These are phyloP conservation scores for Fraxinus albicans DNA, from an alignment of 305 asterid genomes.

Conservation along the genomic window DNA sequence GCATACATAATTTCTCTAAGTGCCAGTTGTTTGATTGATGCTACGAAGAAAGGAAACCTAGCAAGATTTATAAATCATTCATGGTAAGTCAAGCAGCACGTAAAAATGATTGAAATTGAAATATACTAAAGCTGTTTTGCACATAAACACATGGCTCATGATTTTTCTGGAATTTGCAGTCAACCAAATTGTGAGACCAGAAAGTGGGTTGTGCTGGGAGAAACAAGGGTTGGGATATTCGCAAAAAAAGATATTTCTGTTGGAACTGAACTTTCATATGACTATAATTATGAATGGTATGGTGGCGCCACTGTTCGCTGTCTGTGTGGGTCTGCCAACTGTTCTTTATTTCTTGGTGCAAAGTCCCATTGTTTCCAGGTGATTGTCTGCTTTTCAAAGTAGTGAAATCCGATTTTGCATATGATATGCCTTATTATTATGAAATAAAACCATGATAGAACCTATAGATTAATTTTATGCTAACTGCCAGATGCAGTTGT, in stretches of 20 bases:
- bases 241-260: constrained; percentile 61
- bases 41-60: constrained; percentile 81
- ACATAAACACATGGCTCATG: constrained; percentile 9
- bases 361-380: constrained; percentile 96
- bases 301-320: constrained; percentile 92
- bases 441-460: neutral
- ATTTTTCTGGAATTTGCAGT: constrained; percentile 45
- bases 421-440: constrained; percentile 1
- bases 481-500: constrained; percentile 5
- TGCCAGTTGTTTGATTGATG: constrained; percentile 72
- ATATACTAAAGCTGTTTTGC: constrained; percentile 13
- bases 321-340: constrained; percentile 85
- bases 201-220: constrained; percentile 92
- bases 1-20: constrained; percentile 77
- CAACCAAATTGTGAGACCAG: constrained; percentile 95
- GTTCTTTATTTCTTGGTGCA: constrained; percentile 91
- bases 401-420: constrained; percentile 14
- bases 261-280: constrained; percentile 76
- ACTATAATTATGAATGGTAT: constrained; percentile 91
- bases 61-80: constrained; percentile 94
- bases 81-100: constrained; percentile 51
- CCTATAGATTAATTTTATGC: neutral
- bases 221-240: constrained; percentile 87
- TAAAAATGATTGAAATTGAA: constrained; percentile 23
- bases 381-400: constrained; percentile 20